Evolutionary conservation across 805 yeast genomes (phyloP), one percentile per base, ranked within the genome.

Genomic region (Lipomyces anomalus): DNA sequence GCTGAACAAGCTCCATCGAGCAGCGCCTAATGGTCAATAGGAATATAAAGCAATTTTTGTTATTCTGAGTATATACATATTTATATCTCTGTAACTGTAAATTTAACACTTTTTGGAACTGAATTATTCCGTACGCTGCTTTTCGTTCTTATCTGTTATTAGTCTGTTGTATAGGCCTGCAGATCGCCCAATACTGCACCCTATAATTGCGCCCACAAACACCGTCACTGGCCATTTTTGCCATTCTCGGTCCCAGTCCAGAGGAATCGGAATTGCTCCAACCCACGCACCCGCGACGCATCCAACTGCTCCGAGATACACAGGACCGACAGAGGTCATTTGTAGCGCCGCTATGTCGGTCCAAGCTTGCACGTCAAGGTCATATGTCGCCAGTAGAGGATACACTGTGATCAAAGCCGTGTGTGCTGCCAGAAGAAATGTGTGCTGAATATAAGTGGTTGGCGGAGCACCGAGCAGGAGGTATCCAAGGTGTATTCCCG

Each of bases 201-300:
- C 97, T 0, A 70, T 26, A 57, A 85, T 86, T 0, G 80, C 79
- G 1, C 97, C 97, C 6, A 76, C 71, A 11, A 90, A 69, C 35
- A 90, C 72, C 0, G 97, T 90, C 43, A 87, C 76, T 4, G 98
- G 98, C 94, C 96, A 90, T 43, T 72, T 74, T 65, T 90, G 98
- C 98, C 98, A 90, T 22, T 83, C 85, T 57, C 97, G 74, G 62
- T 90, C 98, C 98, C 98, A 90, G 64, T 90, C 98, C 48, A 92
- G 71, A 0, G 97, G 97, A 47, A 92, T 88, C 1, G 95, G 97
- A 30, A 85, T 64, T 2, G 90, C 95, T 13, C 97, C 97, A 1
- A 87, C 55, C 97, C 97, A 90, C 4, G 89, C 79, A 1, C 96
- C 95, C 7, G 82, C 33, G 33, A 71, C 52, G 0, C 71, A 64